Evolutionary conservation across 441 rosid genomes (phyloP).

Genomic region (Mallotus japonicus): DNA sequence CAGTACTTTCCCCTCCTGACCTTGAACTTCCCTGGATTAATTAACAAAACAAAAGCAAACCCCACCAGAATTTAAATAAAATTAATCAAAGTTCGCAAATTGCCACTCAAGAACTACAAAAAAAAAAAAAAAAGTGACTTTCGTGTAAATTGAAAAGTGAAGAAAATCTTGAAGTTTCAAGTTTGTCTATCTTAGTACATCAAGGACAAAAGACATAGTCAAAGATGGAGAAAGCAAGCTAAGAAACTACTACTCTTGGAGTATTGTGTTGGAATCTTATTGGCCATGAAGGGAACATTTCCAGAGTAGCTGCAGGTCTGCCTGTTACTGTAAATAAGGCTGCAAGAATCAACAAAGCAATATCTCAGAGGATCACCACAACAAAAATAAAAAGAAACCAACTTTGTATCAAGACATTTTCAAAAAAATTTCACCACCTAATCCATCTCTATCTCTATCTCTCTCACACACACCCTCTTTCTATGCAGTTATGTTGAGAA

Average conservation of each 20-base stretch:
- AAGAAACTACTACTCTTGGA: slow-evolving; percentile 64
- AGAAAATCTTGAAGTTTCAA: not conserved
- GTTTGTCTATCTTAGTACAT: slow-evolving; percentile 11
- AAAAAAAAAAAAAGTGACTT: not conserved
- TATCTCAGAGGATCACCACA: slow-evolving; percentile 41
- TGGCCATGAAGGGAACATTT: slow-evolving; percentile 99
- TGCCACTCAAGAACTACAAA: slow-evolving; percentile 7
- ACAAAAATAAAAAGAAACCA: slow-evolving; percentile 12
- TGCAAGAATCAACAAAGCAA: slow-evolving; percentile 54
- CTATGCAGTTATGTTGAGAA: slow-evolving; percentile 39
- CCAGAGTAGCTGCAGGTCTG: slow-evolving; percentile 96
- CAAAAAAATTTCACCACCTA: slow-evolving; percentile 27
- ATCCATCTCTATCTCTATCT: slow-evolving; percentile 11
- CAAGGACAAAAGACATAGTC: slow-evolving; percentile 48
- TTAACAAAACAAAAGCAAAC: not conserved
- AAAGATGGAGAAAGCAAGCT: slow-evolving; percentile 44
- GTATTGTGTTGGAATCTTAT: slow-evolving; percentile 83
- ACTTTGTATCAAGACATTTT: slow-evolving; percentile 11
- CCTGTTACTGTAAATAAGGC: slow-evolving; percentile 69
- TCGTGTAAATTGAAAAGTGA: not conserved
- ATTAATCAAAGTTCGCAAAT: slow-evolving; percentile 17
- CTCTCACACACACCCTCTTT: slow-evolving; percentile 10
- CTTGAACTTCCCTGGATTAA: slow-evolving; percentile 75
- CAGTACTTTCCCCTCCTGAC: slow-evolving; percentile 81
- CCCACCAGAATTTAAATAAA: slow-evolving; percentile 23